Evolutionary conservation across 176 grass and related monocot species (phyloP), one percentile per base, ranked within the genome.

Genomic region (Lolium perenne): DNA sequence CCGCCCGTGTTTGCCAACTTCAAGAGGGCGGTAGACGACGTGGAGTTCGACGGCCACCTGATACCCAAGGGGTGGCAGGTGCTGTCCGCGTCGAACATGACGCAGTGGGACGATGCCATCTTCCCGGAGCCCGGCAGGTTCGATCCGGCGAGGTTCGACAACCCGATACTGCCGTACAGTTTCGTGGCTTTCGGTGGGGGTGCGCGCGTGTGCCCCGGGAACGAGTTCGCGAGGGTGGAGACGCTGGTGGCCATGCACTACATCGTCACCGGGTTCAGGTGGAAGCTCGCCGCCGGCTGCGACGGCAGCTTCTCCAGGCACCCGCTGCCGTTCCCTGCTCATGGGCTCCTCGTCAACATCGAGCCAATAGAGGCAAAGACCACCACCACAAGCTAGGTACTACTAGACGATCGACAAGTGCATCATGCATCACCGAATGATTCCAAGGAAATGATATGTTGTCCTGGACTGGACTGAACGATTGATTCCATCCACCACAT

Each of bases 61-160:
- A 86, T 86, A 64, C 83, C 73, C 11, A 77, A 78, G 35, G 88
- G 73, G 8, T 86, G 88, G 88, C 84, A 86, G 67, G 72, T 86
- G 76, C 16, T 78, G 26, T 62, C 13, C 25, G 73, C 79, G 49
- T 32, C 2, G 35, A 60, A 21, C 55, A 23, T 79, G 55, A 79
- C 88, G n/a, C 83, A 90, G 1, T 68, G 53, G 77, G 77, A 90
- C 20, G 49, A 68, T 20, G 56, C 43, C 16, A 70, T 90, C 78
- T 90, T 90, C 49, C 48, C 76, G 12, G 78, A 86, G 12, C 83
- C 88, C 29, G 23, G 74, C 10, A 90, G 80, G 71, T 87, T 90
- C 58, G 83, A 86, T 32, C 78, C 70, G 10, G 56, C 83, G 10
- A 25, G 83, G 16, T 90, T 86, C 5, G 83, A 82, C 61, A 70